Evolutionary conservation across 805 yeast genomes (phyloP), one percentile per base, ranked within the genome.

Genomic region (Wickerhamomyces xylosicus): DNA sequence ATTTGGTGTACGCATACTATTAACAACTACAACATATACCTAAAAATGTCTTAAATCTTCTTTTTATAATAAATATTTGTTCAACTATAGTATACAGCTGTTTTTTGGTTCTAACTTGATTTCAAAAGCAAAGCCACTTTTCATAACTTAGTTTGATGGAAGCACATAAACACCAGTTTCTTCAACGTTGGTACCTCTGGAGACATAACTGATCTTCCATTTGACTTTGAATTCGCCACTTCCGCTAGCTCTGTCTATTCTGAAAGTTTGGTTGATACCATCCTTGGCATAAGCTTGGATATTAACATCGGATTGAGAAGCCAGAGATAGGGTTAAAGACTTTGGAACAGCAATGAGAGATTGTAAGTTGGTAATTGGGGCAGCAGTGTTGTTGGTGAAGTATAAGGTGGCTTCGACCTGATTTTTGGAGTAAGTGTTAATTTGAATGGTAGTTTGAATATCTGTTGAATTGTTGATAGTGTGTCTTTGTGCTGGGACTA

Each of bases 311-410:
- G 80, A 67, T 55, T 80, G 87, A 1, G 87, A 78, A 41, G 69
- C 65, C 53, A 84, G 67, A 38, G 64, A 68, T 45, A 84, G 64
- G 37, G 64, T 64, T 52, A 79, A 71, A 7, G 70, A 52, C 50
- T 77, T 79, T 39, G 94, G 85, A 25, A 78, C 86, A 0, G 95
- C 92, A 31, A 82, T 57, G 52, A 76, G 65, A 47, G 80, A 74
- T 42, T 74, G 72, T 34, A 84, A 57, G 41, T 69, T 66, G 7
- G 70, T 57, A 27, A 82, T 57, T 14, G 72, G 57, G 7, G 63
- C 47, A 34, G 66, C 50, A 35, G 66, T 61, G 8, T 63, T 44
- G 58, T 80, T 82, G 37, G 82, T 67, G 49, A 78, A 71, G 37
- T 58, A 54, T 9, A 74, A 67, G 27, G 63, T 64, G 8, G 82